Evolutionary conservation across 768 basidiomycete species (phyloP).

Genomic region (Pleurotus sapidus): DNA sequence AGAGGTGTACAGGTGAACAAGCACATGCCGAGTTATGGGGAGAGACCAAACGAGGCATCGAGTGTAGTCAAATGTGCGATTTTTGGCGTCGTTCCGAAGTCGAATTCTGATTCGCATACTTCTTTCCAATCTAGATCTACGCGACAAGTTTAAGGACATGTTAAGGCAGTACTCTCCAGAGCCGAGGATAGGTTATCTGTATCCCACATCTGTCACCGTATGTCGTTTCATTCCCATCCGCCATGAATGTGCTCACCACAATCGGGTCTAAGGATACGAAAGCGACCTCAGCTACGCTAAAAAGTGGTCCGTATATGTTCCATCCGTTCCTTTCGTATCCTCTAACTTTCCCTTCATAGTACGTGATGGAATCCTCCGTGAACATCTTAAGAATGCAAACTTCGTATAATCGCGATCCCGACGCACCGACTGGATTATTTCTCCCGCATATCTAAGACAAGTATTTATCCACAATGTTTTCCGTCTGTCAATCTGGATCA

Average conservation of each 20-base stretch:
- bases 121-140: slow-evolving; percentile 46
- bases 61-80: slow-evolving; percentile 62
- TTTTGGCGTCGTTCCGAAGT: neutral
- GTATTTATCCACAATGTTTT: too few relatives aligned
- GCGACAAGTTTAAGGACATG: slow-evolving; percentile 69
- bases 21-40: slow-evolving; percentile 65
- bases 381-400: slow-evolving; percentile 34
- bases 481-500: neutral
- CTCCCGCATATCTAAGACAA: too few relatives aligned
- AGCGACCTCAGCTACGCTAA: slow-evolving; percentile 57
- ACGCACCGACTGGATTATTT: neutral
- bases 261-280: slow-evolving; percentile 48
- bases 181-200: slow-evolving; percentile 57
- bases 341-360: slow-evolving; percentile 30
- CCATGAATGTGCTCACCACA: slow-evolving; percentile 1
- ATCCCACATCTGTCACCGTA: slow-evolving; percentile 69
- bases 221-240: slow-evolving; percentile 17
- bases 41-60: slow-evolving; percentile 64
- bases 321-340: neutral
- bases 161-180: slow-evolving; percentile 54
- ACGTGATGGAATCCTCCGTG: slow-evolving; percentile 59
- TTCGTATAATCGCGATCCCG: slow-evolving; percentile 2
- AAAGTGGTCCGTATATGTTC: slow-evolving; percentile 39
- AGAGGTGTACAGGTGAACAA: slow-evolving; percentile 54
- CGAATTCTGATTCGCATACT: too few relatives aligned